Evolutionary conservation across 1,284 basidiomycete species (phyloP).

Genomic region (Moesziomyces aphidis): DNA sequence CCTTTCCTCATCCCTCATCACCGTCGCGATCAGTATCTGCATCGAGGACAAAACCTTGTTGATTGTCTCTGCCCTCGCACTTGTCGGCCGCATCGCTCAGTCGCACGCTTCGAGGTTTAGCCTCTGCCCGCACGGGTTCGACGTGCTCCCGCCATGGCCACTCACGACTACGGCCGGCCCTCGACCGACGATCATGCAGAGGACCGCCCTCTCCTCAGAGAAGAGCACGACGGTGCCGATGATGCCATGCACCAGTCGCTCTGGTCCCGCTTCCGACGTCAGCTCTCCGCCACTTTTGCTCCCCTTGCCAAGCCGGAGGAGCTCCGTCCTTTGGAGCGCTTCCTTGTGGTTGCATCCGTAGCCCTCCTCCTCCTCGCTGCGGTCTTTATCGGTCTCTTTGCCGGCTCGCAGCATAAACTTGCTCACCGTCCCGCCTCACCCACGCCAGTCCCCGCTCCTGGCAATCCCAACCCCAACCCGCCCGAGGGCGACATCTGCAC

Average conservation of each 20-base stretch:
- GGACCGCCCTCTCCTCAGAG: constrained; percentile 34
- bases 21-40: background rate
- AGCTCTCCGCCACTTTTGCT: constrained; percentile 44
- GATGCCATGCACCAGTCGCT: constrained; percentile 14
- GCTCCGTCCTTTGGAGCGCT: constrained; percentile 84
- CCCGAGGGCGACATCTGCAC: constrained; percentile 73
- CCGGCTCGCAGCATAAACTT: constrained; percentile 68
- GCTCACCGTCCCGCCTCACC: constrained; percentile 59
- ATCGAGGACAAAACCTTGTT: too few relatives aligned
- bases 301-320: constrained; percentile 73
- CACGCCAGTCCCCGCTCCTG: constrained; percentile 31
- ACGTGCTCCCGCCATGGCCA: constrained; percentile 18
- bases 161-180: constrained; percentile 44
- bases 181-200: constrained; percentile 47
- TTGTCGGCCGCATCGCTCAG: too few relatives aligned
- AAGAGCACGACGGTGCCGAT: constrained; percentile 5
- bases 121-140: background rate
- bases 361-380: constrained; percentile 83
- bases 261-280: constrained; percentile 37
- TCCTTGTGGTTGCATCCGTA: constrained; percentile 80
- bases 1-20: too few relatives aligned
- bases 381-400: constrained; percentile 89
- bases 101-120: too few relatives aligned
- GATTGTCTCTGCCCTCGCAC: too few relatives aligned
- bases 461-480: constrained; percentile 59